Evolutionary conservation across 352 stramenopile species (phyloP).

Genomic region (Hyaloperonospora arabidopsidis): DNA sequence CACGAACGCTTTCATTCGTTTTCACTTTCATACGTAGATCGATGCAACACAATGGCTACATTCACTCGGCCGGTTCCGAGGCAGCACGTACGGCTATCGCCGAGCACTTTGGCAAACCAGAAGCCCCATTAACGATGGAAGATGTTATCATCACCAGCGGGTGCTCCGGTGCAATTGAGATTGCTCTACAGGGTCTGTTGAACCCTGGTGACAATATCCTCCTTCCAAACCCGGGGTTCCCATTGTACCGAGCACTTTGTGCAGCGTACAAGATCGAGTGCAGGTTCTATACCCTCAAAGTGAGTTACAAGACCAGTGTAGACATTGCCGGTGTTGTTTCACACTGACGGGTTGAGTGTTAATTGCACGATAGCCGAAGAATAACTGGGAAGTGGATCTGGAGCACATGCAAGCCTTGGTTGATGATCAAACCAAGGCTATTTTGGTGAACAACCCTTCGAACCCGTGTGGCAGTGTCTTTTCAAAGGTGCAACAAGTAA

Average conservation of each 20-base stretch:
- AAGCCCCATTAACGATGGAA: constrained; percentile 68
- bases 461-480: constrained; percentile 94
- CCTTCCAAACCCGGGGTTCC: constrained; percentile 90
- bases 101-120: constrained; percentile 52
- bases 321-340: background rate
- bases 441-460: constrained; percentile 93
- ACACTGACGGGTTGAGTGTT: background rate
- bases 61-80: constrained; percentile 86
- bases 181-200: constrained; percentile 85
- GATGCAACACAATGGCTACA: constrained; percentile 88
- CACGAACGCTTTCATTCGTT: background rate
- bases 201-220: constrained; percentile 90
- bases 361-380: constrained; percentile 40
- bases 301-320: constrained; percentile 6
- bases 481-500: constrained; percentile 45
- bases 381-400: constrained; percentile 91
- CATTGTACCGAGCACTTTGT: constrained; percentile 92
- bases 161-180: constrained; percentile 90
- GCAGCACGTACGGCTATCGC: constrained; percentile 86
- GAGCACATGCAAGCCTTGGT: constrained; percentile 86
- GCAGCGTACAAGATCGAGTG: constrained; percentile 88
- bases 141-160: constrained; percentile 92
- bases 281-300: constrained; percentile 85
- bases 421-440: constrained; percentile 80
- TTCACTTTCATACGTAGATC: constrained; percentile 29